Evolutionary conservation across 306 rosid species (phyloP), one percentile per base, ranked within the genome.

Genomic region (Malus fusca): DNA sequence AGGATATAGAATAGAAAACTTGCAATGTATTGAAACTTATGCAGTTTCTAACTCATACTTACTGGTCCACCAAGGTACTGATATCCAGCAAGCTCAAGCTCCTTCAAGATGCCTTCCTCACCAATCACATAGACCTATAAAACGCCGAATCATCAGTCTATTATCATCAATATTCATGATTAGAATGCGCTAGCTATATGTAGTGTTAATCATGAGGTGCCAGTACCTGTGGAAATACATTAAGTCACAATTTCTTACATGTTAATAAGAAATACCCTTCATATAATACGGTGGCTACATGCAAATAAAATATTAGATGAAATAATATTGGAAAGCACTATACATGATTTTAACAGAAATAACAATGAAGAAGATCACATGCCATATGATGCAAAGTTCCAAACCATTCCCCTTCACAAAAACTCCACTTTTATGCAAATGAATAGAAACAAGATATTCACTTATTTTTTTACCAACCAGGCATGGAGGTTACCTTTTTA

Each of bases 51-150:
- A 70, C 75, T 43, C 62, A 56, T 61, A 84, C 89, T 69, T 89
- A 95, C 99, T 11, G 98, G 99, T 46, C 99, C 99, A 79, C 99
- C 99, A 80, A 95, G 87, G 81, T 92, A 90, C 72, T 88, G 91
- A 88, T 78, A 88, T 85, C 99, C 99, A 74, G 99, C 99, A 62
- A 92, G 97, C 82, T 95, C 97, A 73, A 95, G 98, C 88, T 92
- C 99, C 85, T 95, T 95, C 91, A 92, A 84, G 85, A 95, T 92
- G 52, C 99, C 99, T 21, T 95, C 99, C 86, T 95, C 99, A 56
- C 99, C 99, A 75, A 95, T 92, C 85, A 95, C 98, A 69, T 95
- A 95, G 69, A 95, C 91, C 99, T 95, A 77, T 78, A 80, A 83
- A 79, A 79, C 68, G 61, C 69, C 73, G 51, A 59, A 65, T 37